Conservation (phyloP, 2,329 filamentous ascomycete genomes). For the Colletotrichum sp. region DNA sequence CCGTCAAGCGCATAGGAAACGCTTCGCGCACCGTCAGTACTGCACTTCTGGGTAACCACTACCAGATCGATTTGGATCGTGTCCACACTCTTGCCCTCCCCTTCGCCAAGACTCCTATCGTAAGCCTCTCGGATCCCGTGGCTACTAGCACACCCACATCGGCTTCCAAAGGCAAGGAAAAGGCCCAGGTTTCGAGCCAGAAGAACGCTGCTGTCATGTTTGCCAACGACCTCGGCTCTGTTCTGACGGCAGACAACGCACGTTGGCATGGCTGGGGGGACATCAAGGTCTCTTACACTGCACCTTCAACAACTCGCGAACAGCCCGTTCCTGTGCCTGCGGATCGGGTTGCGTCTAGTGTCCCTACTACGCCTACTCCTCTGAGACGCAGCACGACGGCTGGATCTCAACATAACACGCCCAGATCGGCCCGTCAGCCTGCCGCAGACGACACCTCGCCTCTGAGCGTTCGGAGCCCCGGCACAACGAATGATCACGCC, state of each 20-base stretch:
- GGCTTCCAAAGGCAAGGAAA: slow-evolving; percentile 79
- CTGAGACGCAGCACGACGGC: slow-evolving; percentile 71
- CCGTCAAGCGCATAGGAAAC: slow-evolving; percentile 77
- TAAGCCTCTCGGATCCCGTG: slow-evolving; percentile 54
- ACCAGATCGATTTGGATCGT: slow-evolving; percentile 78
- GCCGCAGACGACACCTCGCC: slow-evolving; percentile 48
- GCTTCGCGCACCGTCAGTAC: slow-evolving; percentile 71
- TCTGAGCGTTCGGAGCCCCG: slow-evolving; percentile 52
- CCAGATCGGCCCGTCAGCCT: slow-evolving; percentile 38
- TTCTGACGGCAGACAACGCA: slow-evolving; percentile 66
- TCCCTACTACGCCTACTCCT: slow-evolving; percentile 77
- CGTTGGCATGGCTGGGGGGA: slow-evolving; percentile 82
- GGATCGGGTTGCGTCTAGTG: slow-evolving; percentile 39
- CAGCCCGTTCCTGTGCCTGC: neutral
- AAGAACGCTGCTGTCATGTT: slow-evolving; percentile 66
- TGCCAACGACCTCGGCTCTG: slow-evolving; percentile 82
- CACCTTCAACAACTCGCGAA: slow-evolving; percentile 23
- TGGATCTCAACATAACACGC: slow-evolving; percentile 47
- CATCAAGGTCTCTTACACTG: slow-evolving; percentile 74
- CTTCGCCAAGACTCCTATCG: slow-evolving; percentile 74
- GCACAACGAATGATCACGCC: slow-evolving; percentile 36
- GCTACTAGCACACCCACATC: slow-evolving; percentile 60
- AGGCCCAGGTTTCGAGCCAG: slow-evolving; percentile 45
- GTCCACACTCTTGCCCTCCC: slow-evolving; percentile 84
- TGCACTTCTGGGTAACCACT: slow-evolving; percentile 83